Evolutionary conservation across 257 asterid species (phyloP).

Genomic region (Fraxinus excelsior): DNA sequence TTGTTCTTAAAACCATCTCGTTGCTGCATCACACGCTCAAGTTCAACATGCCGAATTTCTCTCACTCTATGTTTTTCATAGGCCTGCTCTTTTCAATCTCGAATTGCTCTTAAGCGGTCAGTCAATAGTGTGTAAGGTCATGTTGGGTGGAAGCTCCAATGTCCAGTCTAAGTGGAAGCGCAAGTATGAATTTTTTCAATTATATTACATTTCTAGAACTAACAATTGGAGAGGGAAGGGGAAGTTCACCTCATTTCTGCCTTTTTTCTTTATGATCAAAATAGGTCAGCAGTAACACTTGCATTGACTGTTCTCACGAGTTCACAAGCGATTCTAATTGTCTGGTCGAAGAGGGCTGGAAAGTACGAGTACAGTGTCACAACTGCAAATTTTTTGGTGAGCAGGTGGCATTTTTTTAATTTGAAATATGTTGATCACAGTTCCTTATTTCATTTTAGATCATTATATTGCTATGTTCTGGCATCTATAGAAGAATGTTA

Average conservation of each 20-base stretch:
- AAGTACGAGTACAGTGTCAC: conserved; percentile 97
- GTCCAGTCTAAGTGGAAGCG: conserved; percentile 80
- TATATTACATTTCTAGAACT: conserved; percentile 15
- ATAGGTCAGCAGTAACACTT: conserved; percentile 79
- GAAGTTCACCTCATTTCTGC: conserved; percentile 9
- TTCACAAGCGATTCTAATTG: conserved; percentile 97
- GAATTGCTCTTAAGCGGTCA: conserved; percentile 41
- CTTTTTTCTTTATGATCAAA: conserved; percentile 9
- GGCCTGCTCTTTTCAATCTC: conserved; percentile 14
- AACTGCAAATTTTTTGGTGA: conserved; percentile 97
- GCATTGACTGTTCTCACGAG: conserved; percentile 92
- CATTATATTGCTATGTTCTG: background rate
- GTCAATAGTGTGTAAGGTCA: conserved; percentile 28
- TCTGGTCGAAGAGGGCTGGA: conserved; percentile 99
- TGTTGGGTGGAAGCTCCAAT: conserved; percentile 49
- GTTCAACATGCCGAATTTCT: background rate
- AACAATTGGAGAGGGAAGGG: conserved; percentile 15
- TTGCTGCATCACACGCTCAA: background rate
- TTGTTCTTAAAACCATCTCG: background rate
- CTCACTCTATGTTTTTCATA: background rate
- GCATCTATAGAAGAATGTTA: conserved; percentile 25
- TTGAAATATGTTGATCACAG: background rate
- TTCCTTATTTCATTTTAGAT: conserved; percentile 12
- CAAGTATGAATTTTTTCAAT: conserved; percentile 51
- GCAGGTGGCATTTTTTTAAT: conserved; percentile 30